Conservation (phyloP, 257 asterid genomes). For the Eustoma russellianum region DNA sequence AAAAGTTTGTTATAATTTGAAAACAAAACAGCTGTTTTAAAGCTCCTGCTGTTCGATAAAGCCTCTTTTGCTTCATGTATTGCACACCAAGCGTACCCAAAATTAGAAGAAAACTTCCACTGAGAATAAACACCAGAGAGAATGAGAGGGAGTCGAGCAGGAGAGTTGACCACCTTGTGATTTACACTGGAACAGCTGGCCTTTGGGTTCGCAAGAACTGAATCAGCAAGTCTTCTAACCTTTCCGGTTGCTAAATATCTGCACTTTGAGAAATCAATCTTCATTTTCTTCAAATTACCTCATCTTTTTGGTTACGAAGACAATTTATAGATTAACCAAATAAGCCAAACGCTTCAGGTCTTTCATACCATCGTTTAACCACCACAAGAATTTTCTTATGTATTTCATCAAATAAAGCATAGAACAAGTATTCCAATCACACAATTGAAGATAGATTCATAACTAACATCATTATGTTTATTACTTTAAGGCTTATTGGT, state of each 20-base stretch:
- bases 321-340: too few relatives aligned
- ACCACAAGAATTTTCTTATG: too few relatives aligned
- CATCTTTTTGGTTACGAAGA: too few relatives aligned
- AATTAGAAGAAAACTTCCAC: slow-evolving; percentile 23
- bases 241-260: slow-evolving; percentile 35
- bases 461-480: too few relatives aligned
- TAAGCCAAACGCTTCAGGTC: too few relatives aligned
- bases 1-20: slow-evolving; percentile 22
- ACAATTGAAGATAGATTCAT: too few relatives aligned
- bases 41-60: slow-evolving; percentile 26
- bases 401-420: too few relatives aligned
- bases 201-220: slow-evolving; percentile 28
- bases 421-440: too few relatives aligned
- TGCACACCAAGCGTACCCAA: slow-evolving; percentile 31
- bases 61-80: slow-evolving; percentile 28
- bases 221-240: slow-evolving; percentile 36
- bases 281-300: neutral
- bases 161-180: slow-evolving; percentile 15
- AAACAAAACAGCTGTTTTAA: slow-evolving; percentile 15
- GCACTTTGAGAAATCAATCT: slow-evolving; percentile 14
- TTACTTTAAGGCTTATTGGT: too few relatives aligned
- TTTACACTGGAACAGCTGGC: slow-evolving; percentile 21
- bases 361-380: too few relatives aligned
- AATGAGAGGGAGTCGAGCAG: slow-evolving; percentile 23
- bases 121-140: slow-evolving; percentile 26